These are phyloP conservation scores for Blastobotrys arbuscula DNA, from an alignment of 1,139 yeast genomes.

Conservation along the genomic window DNA sequence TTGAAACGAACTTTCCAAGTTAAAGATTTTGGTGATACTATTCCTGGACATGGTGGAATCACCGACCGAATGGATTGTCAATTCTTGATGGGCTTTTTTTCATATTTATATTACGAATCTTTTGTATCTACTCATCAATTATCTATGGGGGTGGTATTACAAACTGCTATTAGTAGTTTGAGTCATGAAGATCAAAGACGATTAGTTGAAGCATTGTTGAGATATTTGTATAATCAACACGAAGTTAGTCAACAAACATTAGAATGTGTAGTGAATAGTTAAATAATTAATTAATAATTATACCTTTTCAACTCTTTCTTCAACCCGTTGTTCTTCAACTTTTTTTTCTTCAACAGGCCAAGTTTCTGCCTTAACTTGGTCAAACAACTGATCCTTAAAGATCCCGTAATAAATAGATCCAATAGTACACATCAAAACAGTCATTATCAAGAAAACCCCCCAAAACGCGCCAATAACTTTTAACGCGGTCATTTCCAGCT, in stretches of 20 bases:
- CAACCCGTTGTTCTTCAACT: not conserved
- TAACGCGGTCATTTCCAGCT: constrained; percentile 48
- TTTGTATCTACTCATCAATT: constrained; percentile 65
- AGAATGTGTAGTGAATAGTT: not conserved
- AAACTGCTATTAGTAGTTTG: constrained; percentile 68
- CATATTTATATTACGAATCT: constrained; percentile 87
- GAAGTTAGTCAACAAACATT: constrained; percentile 3
- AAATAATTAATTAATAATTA: not conserved
- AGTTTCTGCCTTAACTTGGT: constrained; percentile 11
- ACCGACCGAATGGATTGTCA: constrained; percentile 98
- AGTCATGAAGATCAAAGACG: constrained; percentile 60
- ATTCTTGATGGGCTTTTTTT: constrained; percentile 93
- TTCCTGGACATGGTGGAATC: constrained; percentile 98
- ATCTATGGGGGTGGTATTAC: constrained; percentile 67
- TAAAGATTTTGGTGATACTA: constrained; percentile 86
- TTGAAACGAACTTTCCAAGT: constrained; percentile 95
- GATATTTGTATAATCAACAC: constrained; percentile 52
- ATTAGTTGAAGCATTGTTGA: constrained; percentile 55
- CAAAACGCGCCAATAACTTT: constrained; percentile 58
- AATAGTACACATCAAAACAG: constrained; percentile 38
- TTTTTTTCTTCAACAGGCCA: constrained; percentile 7
- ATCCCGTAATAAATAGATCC: constrained; percentile 31
- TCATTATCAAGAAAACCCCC: constrained; percentile 41
- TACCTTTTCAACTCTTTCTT: not conserved
- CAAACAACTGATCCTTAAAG: constrained; percentile 8